These are phyloP conservation scores for Ogataea ganodermae DNA, from an alignment of 805 yeast genomes.

Conservation along the genomic window DNA sequence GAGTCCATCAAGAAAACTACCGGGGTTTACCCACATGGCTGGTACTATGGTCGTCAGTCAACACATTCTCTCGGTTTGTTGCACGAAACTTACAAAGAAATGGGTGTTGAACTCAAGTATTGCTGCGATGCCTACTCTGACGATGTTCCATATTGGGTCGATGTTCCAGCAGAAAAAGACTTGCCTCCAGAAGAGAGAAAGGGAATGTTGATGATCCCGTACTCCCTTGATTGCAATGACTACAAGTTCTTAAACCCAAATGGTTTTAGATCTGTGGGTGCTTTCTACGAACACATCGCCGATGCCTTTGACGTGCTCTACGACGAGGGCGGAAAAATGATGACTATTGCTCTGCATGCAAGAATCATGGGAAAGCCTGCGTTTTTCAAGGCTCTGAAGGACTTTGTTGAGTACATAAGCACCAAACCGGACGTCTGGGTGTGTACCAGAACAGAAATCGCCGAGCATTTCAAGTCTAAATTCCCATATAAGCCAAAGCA, in stretches of 20 bases:
- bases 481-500: constrained; percentile 26
- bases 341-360: constrained; percentile 40
- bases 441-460: constrained; percentile 39
- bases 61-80: constrained; percentile 36
- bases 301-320: constrained; percentile 40
- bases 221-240: constrained; percentile 31
- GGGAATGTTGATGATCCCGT: constrained; percentile 32
- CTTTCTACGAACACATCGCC: constrained; percentile 30
- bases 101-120: constrained; percentile 35
- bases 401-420: constrained; percentile 38
- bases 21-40: constrained; percentile 37
- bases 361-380: constrained; percentile 41
- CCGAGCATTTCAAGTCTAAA: constrained; percentile 30
- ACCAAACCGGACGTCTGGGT: constrained; percentile 40
- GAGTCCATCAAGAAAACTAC: constrained; percentile 7
- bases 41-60: constrained; percentile 40
- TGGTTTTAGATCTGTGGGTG: constrained; percentile 28
- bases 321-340: constrained; percentile 40
- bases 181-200: constrained; percentile 24
- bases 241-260: constrained; percentile 27
- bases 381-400: constrained; percentile 35
- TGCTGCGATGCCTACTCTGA: constrained; percentile 39
- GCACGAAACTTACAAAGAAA: constrained; percentile 35
- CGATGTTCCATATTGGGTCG: constrained; percentile 37
- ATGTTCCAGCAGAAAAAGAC: constrained; percentile 31